These are phyloP conservation scores for Pyrus hybrid DNA, from an alignment of 331 rosid genomes.

Conservation along the genomic window DNA sequence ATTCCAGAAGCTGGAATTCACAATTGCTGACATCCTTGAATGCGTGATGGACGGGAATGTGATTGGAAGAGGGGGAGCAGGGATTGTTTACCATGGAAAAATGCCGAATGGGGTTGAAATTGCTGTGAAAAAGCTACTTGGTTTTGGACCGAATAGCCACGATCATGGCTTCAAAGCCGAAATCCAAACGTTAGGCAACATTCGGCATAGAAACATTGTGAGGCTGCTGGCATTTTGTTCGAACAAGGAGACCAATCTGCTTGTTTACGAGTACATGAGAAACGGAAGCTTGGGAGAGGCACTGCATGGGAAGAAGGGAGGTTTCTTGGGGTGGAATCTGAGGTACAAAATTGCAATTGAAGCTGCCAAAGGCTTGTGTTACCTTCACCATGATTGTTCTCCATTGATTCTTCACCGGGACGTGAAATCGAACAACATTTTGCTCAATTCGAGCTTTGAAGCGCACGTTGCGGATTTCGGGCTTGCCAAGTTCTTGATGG, in stretches of 20 bases:
- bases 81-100: conserved; percentile 85
- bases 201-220: conserved; percentile 82
- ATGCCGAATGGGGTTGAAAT: conserved; percentile 77
- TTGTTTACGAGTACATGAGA: conserved; percentile 84
- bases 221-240: conserved; percentile 73
- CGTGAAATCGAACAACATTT: conserved; percentile 80
- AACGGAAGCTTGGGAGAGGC: conserved; percentile 90
- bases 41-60: conserved; percentile 82
- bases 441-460: conserved; percentile 68
- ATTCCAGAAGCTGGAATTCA: conserved; percentile 67
- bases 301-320: conserved; percentile 55
- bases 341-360: conserved; percentile 75
- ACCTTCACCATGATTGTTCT: conserved; percentile 86
- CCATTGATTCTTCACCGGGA: conserved; percentile 78
- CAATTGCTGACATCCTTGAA: conserved; percentile 59
- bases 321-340: conserved; percentile 57
- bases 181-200: conserved; percentile 79
- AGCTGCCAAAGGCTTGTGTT: conserved; percentile 19
- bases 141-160: conserved; percentile 55
- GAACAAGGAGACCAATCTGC: conserved; percentile 62
- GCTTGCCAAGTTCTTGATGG: conserved; percentile 73
- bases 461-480: conserved; percentile 94
- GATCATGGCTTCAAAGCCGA: conserved; percentile 87
- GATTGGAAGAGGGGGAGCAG: conserved; percentile 90
- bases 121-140: conserved; percentile 74